These are phyloP conservation scores for Deinandra increscens DNA, from an alignment of 129 eudicot genomes.

Conservation along the genomic window DNA sequence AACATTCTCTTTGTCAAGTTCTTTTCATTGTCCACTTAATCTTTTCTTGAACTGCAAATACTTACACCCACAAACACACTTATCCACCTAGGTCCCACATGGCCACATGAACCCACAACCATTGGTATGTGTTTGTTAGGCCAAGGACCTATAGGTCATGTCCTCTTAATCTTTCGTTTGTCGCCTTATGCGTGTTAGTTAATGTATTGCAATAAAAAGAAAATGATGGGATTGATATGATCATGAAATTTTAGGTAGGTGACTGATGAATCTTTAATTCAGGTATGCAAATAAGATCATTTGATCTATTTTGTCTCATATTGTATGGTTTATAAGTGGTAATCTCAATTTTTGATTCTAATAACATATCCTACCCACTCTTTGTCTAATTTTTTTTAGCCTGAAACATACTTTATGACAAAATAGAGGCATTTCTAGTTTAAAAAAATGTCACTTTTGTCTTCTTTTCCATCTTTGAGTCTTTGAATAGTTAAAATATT, in stretches of 20 bases:
- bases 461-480: neutral
- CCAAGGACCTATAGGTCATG: neutral
- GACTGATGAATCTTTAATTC: neutral
- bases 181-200: neutral
- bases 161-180: neutral
- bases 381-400: constrained; percentile 4
- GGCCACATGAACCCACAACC: no score
- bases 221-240: neutral
- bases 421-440: neutral
- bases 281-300: neutral
- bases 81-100: no score
- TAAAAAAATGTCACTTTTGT: neutral
- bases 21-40: neutral
- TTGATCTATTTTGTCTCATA: neutral
- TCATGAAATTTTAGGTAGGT: neutral
- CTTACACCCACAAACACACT: no score
- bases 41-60: no score
- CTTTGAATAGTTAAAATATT: neutral
- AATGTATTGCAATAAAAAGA: neutral
- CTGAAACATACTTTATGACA: neutral
- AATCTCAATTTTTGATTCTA: neutral
- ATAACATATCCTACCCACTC: neutral
- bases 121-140: no score
- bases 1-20: neutral
- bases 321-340: neutral